Conservation (phyloP, 2,329 filamentous ascomycete genomes). For the Shiraia bambusicola region DNA sequence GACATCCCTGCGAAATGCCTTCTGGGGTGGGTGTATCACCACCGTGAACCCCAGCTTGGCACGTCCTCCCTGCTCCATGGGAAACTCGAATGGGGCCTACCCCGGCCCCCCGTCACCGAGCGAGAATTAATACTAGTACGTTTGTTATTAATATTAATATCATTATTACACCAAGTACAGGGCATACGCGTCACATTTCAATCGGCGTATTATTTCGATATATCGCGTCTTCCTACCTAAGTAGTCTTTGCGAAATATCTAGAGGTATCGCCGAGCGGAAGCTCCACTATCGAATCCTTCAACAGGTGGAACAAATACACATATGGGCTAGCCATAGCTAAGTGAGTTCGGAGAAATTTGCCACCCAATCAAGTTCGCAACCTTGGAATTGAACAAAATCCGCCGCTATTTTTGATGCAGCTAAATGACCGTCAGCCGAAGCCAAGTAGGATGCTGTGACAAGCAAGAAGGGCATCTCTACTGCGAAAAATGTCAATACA, state of each 20-base stretch:
- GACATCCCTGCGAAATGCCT: too few species aligned
- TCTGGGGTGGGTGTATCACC: too few species aligned
- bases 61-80: too few species aligned
- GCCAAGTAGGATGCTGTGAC: conserved; percentile 52
- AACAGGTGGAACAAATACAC: conserved; percentile 27
- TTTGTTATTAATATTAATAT: too few species aligned
- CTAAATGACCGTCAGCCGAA: conserved; percentile 46
- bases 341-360: background rate
- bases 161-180: too few species aligned
- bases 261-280: conserved; percentile 29
- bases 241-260: conserved; percentile 29
- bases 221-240: conserved; percentile 15
- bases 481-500: conserved; percentile 54
- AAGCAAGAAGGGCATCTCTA: conserved; percentile 49
- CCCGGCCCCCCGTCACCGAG: too few species aligned
- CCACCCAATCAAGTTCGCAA: conserved; percentile 49
- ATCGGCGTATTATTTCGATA: background rate
- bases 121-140: too few species aligned
- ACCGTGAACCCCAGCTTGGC: too few species aligned
- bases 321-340: background rate
- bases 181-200: too few species aligned
- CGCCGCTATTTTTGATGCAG: conserved; percentile 47
- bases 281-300: conserved; percentile 28
- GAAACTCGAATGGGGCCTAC: too few species aligned
- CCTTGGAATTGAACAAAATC: conserved; percentile 52